Evolutionary conservation across 2,329 filamentous ascomycete species (phyloP).

Genomic region (Calonectria multiphialidica): DNA sequence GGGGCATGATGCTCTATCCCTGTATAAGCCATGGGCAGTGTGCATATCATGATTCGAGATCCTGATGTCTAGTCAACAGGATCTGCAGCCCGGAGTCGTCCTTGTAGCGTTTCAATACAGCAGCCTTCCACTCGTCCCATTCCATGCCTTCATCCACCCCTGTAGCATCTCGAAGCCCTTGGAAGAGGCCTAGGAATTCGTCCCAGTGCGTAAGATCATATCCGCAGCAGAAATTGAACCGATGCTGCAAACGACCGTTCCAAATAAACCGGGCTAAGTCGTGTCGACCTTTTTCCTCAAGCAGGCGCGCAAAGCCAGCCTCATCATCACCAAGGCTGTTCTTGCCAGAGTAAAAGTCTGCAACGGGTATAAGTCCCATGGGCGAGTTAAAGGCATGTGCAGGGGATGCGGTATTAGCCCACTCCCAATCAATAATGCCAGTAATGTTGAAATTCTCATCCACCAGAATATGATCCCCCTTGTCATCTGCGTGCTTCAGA

Average conservation of each 20-base stretch:
- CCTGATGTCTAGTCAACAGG: conserved; percentile 26
- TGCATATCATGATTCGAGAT: not conserved
- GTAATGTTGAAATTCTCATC: conserved; percentile 60
- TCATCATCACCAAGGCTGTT: conserved; percentile 31
- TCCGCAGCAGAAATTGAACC: not conserved
- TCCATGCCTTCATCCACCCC: conserved; percentile 44
- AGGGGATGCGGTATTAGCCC: conserved; percentile 50
- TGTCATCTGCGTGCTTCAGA: conserved; percentile 57
- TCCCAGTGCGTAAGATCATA: not conserved
- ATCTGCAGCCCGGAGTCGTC: conserved; percentile 37
- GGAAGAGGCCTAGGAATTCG: not conserved
- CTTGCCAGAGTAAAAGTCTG: conserved; percentile 53
- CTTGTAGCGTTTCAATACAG: conserved; percentile 50
- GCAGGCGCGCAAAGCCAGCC: not conserved
- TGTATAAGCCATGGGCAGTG: not conserved
- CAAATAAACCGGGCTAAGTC: not conserved
- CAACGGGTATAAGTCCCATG: conserved; percentile 52
- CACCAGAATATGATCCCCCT: conserved; percentile 62
- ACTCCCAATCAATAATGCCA: conserved; percentile 60
- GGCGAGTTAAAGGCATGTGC: conserved; percentile 57
- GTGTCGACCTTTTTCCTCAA: not conserved
- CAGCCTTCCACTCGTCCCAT: conserved; percentile 53
- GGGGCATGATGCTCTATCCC: no score
- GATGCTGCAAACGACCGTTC: not conserved
- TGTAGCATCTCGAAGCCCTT: not conserved